Percentiles rank a stretch among this genome's conserved stretches.
phyloP scores from a whole-genome alignment of 2,329 filamentous ascomycete genomes.

The Monosporascus sp. region DNA sequence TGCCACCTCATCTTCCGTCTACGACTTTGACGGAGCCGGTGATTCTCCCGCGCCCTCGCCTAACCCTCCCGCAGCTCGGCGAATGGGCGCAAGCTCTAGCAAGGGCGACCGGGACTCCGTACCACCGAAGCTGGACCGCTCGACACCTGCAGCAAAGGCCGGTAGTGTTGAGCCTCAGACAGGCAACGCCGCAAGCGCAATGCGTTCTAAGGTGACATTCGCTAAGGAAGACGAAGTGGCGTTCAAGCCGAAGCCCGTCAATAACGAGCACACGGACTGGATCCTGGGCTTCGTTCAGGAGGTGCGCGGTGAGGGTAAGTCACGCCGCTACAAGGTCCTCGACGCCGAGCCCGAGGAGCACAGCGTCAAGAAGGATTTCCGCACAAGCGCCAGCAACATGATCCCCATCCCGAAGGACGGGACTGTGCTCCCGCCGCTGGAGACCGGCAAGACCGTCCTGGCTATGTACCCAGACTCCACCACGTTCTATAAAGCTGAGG shows the following conservation, averaged over 20 bases:
- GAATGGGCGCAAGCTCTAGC: conserved; percentile 26
- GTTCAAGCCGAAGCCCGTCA: conserved; percentile 55
- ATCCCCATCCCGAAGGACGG: conserved; percentile 65
- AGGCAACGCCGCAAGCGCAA: conserved; percentile 29
- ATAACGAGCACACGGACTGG: conserved; percentile 53
- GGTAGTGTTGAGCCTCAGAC: conserved; percentile 49
- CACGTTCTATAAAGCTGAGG: conserved; percentile 80
- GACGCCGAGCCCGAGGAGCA: conserved; percentile 72
- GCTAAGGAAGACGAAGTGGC: conserved; percentile 60
- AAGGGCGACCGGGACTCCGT: conserved; percentile 47
- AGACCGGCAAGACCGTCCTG: conserved; percentile 66
- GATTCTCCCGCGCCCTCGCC: conserved; percentile 40
- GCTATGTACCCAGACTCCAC: conserved; percentile 80
- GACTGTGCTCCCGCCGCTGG: conserved; percentile 53
- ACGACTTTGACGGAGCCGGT: conserved; percentile 39
- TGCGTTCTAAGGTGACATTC: conserved; percentile 52
- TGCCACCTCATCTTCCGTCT: conserved; percentile 27
- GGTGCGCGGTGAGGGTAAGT: conserved; percentile 72
- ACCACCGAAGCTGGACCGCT: conserved; percentile 47
- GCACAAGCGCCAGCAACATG: conserved; percentile 68
- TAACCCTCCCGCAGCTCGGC: conserved; percentile 30
- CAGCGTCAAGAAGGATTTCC: conserved; percentile 63
- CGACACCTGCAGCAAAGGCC: conserved; percentile 27
- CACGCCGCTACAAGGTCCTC: conserved; percentile 72
- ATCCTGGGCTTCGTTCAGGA: conserved; percentile 75